A percentile compares a stretch with the other conserved stretches of the same genome.
Evolutionary conservation across 345 rosid genomes (phyloP).

Genomic region (Camelina neglecta): DNA sequence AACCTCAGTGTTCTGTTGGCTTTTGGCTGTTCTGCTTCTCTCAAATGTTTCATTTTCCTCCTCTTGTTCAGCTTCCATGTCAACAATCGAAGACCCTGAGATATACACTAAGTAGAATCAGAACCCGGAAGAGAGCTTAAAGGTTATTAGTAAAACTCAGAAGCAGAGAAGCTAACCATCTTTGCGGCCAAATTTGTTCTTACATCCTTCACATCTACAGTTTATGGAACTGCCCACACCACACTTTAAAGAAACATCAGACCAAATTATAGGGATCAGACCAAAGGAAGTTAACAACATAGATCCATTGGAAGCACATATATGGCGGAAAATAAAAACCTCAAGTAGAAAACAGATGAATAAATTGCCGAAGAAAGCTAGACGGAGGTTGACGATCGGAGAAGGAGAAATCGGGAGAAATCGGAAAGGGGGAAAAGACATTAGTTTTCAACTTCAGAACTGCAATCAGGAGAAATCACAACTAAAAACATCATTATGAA

Average conservation of each 20-base stretch:
- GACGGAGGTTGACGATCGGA: too few species aligned
- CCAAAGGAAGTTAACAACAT: constrained; percentile 17
- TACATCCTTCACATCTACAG: constrained; percentile 98
- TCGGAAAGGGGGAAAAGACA: too few species aligned
- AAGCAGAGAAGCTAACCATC: constrained; percentile 64
- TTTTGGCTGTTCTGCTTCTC: constrained; percentile 43
- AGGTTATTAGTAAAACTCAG: not conserved
- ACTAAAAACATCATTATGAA: too few species aligned
- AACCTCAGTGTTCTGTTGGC: constrained; percentile 52
- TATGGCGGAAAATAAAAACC: constrained; percentile 52
- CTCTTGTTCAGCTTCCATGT: constrained; percentile 60
- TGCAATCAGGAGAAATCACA: too few species aligned
- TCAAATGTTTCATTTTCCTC: constrained; percentile 69
- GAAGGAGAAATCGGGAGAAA: too few species aligned
- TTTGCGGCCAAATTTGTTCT: constrained; percentile 90
- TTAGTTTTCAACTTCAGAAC: too few species aligned
- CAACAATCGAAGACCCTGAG: constrained; percentile 63
- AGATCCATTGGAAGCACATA: constrained; percentile 19
- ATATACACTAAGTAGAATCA: constrained; percentile 6
- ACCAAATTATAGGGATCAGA: too few species aligned
- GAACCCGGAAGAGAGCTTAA: not conserved
- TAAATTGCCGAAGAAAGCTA: too few species aligned
- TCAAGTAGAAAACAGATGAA: constrained; percentile 9
- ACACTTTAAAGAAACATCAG: constrained; percentile 58
- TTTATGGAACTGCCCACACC: constrained; percentile 96